Base-by-base conservation (phyloP, 495 filamentous ascomycete genomes). In the Pseudevernia furfuracea region DNA sequence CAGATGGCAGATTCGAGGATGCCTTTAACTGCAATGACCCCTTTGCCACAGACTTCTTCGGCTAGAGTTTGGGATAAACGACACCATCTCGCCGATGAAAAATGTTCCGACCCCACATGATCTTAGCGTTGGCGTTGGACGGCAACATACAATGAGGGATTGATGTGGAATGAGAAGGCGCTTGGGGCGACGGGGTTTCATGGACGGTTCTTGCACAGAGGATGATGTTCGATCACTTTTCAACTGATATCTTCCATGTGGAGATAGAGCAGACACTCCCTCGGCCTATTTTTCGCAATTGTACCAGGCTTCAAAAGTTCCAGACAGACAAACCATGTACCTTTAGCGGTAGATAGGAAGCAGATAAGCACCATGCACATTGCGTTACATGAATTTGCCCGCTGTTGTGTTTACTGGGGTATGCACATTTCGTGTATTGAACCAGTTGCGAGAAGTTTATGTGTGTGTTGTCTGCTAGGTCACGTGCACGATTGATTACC, bases 111-210 rank as follows among this genome's bases (percentile, higher is more conserved):
- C 14, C 21, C 25, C 5, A 17, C 39, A 30, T 60, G 58, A 12
- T 34, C 55, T 63, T 63, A 63, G 61, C 61, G 61, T 56, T 63
- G 61, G 61, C 61, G 61, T 63, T 63, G 28, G 61, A 41, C 30
- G 48, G 49, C 49, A 15, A 53, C 12, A 32, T 63, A 21, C 30
- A 36, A 10, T n/a, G 49, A 19, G 28, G 25, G 38, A 41, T 38
- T 44, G 36, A 25, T 25, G 61, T 38, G 28, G 61, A 44, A 63
- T 44, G 37, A 32, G 41, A 41, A 62, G 38, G 32, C 36, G 57
- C 23, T 28, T 14, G 10, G 8, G 46, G 46, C n/a, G 12, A 52
- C 48, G 14, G 48, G 2, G 25, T 52, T 17, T 15, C 25, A 4
- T 4, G 48, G n/a, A 28, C n/a, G 48, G 17, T 34, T 21, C 15